Evolutionary conservation across 371 early-diverging fungal genomes (phyloP).

Genomic region (Apophysomyces elegans): DNA sequence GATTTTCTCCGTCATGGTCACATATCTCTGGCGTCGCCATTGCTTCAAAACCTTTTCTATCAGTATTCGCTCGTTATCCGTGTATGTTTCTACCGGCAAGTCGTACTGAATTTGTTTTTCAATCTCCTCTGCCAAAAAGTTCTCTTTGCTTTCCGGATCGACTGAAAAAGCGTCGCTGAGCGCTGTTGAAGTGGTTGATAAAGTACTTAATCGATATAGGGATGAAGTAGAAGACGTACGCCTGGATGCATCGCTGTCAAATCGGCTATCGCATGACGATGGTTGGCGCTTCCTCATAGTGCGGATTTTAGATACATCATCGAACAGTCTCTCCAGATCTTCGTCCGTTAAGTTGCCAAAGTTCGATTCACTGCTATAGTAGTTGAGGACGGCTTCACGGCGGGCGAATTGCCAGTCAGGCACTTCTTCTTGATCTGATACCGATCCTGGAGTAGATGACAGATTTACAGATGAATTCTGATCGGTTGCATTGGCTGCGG

Average conservation of each 20-base stretch:
- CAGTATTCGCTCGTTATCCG: constrained; percentile 31
- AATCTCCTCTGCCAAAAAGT: constrained; percentile 31
- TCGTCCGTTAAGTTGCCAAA: constrained; percentile 43
- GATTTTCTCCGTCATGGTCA: constrained; percentile 71
- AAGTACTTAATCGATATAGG: constrained; percentile 11
- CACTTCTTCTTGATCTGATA: background rate
- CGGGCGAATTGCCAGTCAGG: constrained; percentile 76
- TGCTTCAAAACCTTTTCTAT: constrained; percentile 35
- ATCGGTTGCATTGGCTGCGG: background rate
- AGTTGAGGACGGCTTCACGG: constrained; percentile 60
- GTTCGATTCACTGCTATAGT: constrained; percentile 30
- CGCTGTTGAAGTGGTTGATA: constrained; percentile 7
- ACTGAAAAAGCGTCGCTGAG: constrained; percentile 21
- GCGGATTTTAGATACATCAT: constrained; percentile 46
- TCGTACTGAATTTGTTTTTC: constrained; percentile 35
- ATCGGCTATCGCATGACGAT: constrained; percentile 1
- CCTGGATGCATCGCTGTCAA: constrained; percentile 5
- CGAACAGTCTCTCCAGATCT: constrained; percentile 46
- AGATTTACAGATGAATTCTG: background rate
- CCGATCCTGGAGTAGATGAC: background rate
- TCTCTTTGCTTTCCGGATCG: constrained; percentile 32
- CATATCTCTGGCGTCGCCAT: constrained; percentile 68
- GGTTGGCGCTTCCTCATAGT: constrained; percentile 35
- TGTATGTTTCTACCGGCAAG: constrained; percentile 8
- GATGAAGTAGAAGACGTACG: constrained; percentile 13